phyloP scores from a whole-genome alignment of 371 early-diverging fungal species.

The Dinochytrium kinnereticum region DNA sequence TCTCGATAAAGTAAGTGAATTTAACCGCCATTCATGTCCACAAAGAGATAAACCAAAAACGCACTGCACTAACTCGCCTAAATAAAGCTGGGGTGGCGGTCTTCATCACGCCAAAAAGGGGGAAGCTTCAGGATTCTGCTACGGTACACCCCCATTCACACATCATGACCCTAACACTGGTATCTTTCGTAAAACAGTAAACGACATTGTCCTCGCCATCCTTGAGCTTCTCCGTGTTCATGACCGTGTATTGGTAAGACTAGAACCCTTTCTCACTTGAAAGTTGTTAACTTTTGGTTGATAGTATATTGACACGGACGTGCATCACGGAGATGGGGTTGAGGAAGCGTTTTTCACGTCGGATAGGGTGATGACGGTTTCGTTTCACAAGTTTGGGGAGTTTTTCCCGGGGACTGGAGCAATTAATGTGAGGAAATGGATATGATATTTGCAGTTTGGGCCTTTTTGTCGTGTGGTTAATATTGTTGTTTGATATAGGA shows the following conservation, averaged over 20 bases:
- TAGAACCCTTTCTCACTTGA: neutral
- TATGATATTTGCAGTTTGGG: too few species aligned
- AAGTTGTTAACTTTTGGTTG: neutral
- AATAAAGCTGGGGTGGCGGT: conserved; percentile 90
- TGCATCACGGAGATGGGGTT: conserved; percentile 99
- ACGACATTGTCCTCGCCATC: conserved; percentile 97
- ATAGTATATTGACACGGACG: conserved; percentile 97
- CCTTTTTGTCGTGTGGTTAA: neutral
- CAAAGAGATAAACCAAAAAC: too few species aligned
- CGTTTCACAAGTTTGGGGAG: conserved; percentile 99
- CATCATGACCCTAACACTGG: too few species aligned
- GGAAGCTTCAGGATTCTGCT: conserved; percentile 98
- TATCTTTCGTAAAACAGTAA: conserved; percentile 63
- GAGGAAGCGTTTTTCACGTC: conserved; percentile 99
- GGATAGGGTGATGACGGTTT: conserved; percentile 98
- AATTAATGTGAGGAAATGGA: conserved; percentile 74
- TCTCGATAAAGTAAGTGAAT: conserved; percentile 81
- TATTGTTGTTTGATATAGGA: conserved; percentile 54
- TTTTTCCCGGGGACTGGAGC: conserved; percentile 99
- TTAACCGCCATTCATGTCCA: too few species aligned
- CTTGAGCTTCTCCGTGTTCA: conserved; percentile 84
- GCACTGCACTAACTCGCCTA: too few species aligned
- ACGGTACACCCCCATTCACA: too few species aligned
- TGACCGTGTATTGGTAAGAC: conserved; percentile 27
- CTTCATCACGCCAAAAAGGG: conserved; percentile 98